Conservation (phyloP, 2,329 filamentous ascomycete genomes). For the Zymoseptoria pseudotritici region DNA sequence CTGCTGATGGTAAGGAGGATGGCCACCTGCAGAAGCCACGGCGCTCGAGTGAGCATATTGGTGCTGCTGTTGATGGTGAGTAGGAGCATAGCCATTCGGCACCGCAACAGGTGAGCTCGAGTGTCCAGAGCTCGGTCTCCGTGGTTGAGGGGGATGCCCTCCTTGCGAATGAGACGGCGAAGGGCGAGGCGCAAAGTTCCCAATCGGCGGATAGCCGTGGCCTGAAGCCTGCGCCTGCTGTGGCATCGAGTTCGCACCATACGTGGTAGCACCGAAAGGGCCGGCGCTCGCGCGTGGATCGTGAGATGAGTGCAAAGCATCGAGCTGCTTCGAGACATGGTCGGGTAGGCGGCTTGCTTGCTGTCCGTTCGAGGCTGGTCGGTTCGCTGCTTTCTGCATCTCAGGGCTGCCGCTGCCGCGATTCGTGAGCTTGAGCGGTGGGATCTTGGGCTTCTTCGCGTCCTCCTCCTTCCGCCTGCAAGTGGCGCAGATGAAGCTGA, state of each 20-base stretch:
- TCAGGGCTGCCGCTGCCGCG: constrained; percentile 19
- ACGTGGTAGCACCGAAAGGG: constrained; percentile 27
- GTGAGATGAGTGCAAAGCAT: constrained; percentile 10
- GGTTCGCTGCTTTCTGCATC: constrained; percentile 14
- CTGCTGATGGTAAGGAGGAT: constrained; percentile 14
- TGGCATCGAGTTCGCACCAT: constrained; percentile 39
- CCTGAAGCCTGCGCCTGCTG: constrained; percentile 36
- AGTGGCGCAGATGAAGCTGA: constrained; percentile 74
- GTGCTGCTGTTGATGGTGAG: constrained; percentile 25
- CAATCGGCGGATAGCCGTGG: constrained; percentile 23
- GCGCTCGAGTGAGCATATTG: constrained; percentile 29
- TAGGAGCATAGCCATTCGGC: constrained; percentile 17
- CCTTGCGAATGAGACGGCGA: constrained; percentile 24
- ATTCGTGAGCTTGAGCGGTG: constrained; percentile 50
- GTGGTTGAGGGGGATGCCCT: constrained; percentile 21
- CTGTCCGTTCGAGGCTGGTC: constrained; percentile 14
- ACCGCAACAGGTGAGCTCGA: constrained; percentile 12
- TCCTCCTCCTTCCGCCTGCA: constrained; percentile 65
- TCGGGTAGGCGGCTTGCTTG: constrained; percentile 12
- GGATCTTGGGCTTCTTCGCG: constrained; percentile 54
- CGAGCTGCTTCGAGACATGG: constrained; percentile 23
- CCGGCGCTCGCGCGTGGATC: constrained; percentile 11
- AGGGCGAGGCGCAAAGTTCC: constrained; percentile 23
- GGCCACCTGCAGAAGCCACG: constrained; percentile 21
- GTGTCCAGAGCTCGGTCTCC: constrained; percentile 14